These are phyloP conservation scores for Ceratocystis variospora DNA, from an alignment of 2,329 filamentous ascomycete species.

Conservation along the genomic window DNA sequence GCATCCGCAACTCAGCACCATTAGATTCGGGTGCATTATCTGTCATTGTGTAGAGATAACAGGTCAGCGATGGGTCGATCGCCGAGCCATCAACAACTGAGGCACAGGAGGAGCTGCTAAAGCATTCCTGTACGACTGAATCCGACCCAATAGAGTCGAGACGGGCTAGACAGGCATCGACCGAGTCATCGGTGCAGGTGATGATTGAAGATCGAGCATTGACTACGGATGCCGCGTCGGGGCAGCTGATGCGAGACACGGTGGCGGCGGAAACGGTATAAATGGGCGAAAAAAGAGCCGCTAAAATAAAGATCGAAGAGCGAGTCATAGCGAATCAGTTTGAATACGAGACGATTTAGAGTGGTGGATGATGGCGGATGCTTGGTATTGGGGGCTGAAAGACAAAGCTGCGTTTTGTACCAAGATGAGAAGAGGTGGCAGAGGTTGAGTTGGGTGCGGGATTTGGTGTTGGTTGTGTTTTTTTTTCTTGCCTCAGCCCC, in stretches of 20 bases:
- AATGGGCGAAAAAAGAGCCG: constrained; percentile 25
- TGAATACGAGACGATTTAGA: background rate
- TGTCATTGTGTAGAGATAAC: constrained; percentile 26
- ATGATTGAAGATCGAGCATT: constrained; percentile 32
- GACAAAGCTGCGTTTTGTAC: background rate
- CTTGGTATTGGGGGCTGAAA: background rate
- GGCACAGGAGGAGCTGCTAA: constrained; percentile 27
- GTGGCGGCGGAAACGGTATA: constrained; percentile 27
- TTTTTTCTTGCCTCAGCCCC: background rate
- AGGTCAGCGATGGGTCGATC: constrained; percentile 24
- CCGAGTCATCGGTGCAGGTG: constrained; percentile 28
- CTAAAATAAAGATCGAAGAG: constrained; percentile 12
- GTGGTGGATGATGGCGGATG: background rate
- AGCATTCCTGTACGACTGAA: constrained; percentile 29
- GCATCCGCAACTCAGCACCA: constrained; percentile 13
- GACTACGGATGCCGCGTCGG: constrained; percentile 20
- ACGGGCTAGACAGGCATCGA: constrained; percentile 33
- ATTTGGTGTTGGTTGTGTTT: background rate
- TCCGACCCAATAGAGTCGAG: constrained; percentile 25
- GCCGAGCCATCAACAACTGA: constrained; percentile 23
- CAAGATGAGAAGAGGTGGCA: background rate
- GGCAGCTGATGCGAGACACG: constrained; percentile 24
- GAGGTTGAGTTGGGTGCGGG: background rate
- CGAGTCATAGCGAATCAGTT: constrained; percentile 15
- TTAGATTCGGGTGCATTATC: constrained; percentile 7